phyloP scores from a whole-genome alignment of 768 basidiomycete genomes.

The Tricholoma terreum region DNA sequence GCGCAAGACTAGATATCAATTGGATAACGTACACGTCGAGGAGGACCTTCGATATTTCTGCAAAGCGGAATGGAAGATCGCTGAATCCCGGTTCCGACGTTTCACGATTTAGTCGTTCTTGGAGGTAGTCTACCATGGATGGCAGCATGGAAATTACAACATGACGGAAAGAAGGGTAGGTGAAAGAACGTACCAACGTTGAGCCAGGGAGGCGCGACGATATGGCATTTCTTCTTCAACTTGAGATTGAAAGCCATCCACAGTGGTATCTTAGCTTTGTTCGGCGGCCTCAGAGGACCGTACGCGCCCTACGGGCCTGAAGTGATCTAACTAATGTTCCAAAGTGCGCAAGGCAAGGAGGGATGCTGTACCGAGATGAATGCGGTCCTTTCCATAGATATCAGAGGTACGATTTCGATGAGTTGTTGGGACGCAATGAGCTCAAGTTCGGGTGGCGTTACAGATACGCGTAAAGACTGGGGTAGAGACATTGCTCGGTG shows the following conservation, averaged over 20 bases:
- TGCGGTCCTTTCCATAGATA: slow-evolving; percentile 87
- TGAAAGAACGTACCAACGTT: slow-evolving; percentile 59
- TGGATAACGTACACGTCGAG: slow-evolving; percentile 75
- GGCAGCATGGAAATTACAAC: background rate
- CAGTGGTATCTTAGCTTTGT: slow-evolving; percentile 80
- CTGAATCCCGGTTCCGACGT: slow-evolving; percentile 73
- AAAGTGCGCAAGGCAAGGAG: slow-evolving; percentile 8
- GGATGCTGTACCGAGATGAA: slow-evolving; percentile 73
- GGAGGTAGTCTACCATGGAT: slow-evolving; percentile 64
- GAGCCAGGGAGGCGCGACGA: slow-evolving; percentile 89
- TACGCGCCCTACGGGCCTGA: slow-evolving; percentile 69
- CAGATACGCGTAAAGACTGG: slow-evolving; percentile 59
- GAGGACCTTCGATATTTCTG: slow-evolving; percentile 87
- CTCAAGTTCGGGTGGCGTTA: slow-evolving; percentile 84
- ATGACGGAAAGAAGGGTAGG: background rate
- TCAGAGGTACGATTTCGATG: slow-evolving; percentile 83
- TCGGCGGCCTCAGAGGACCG: slow-evolving; percentile 88
- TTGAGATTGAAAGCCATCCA: slow-evolving; percentile 97
- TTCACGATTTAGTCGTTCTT: slow-evolving; percentile 71
- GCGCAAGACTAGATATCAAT: background rate
- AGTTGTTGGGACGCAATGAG: slow-evolving; percentile 82
- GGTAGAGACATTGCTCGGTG: slow-evolving; percentile 69
- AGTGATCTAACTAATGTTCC: slow-evolving; percentile 9
- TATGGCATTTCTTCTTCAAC: slow-evolving; percentile 90
- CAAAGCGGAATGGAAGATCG: slow-evolving; percentile 79